Evolutionary conservation across 2,329 filamentous ascomycete species (phyloP), one percentile per base, ranked within the genome.

Genomic region (Diaporthe longicolla): DNA sequence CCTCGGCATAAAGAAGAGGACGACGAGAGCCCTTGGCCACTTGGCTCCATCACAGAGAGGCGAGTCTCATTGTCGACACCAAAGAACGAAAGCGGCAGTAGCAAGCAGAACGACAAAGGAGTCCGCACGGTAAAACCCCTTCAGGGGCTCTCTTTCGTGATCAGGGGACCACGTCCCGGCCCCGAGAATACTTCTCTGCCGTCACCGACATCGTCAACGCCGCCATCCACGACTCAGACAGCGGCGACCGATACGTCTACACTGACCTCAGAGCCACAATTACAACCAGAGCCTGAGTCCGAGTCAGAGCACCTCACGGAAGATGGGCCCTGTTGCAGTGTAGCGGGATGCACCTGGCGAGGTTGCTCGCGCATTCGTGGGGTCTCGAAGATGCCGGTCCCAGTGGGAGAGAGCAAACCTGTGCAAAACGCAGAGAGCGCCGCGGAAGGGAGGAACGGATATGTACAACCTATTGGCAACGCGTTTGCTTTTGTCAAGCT

Each of bases 341-440:
- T n/a, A 2, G 7, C 32, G 32, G 63, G 48, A 7, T 52, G 63
- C 63, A 52, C 45, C 3, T 52, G 29, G 63, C 10, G n/a, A 17
- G 29, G 52, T 19, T 66, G 63, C 63, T 52, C 43, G 29, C 63
- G 45, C 63, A 66, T 66, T 21, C 63, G 63, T 2, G 63, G 63
- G 29, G 37, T 13, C 21, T 52, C 19, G 8, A 19, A 32, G 63
- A 35, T 66, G 45, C 13, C 21, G n/a, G 11, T 7, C 7, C 63
- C 32, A 13, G 29, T 3, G 21, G 45, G 61, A 29, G 21, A 52
- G 29, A 13, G 8, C 29, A 40, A 52, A 11, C 32, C 45, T 29
- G 29, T 37, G 29, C 29, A 11, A 26, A 8, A 48, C 17, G 13
- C 13, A 17, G 13, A 40, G 13, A 19, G 43, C 13, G 11, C 29